phyloP scores from a whole-genome alignment of 345 rosid genomes.

The Eucalyptus guilfoylei region DNA sequence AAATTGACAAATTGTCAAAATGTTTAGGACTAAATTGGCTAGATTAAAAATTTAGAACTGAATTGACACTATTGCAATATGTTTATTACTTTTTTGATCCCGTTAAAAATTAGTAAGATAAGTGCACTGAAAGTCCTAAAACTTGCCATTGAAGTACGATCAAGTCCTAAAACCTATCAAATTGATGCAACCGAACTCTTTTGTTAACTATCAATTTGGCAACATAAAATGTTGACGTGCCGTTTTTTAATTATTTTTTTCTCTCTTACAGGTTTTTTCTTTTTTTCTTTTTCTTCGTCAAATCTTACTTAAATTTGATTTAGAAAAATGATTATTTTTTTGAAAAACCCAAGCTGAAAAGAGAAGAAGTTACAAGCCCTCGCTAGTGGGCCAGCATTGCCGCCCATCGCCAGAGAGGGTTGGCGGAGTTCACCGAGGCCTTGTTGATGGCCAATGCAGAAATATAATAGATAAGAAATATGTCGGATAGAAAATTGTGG shows the following conservation, averaged over 20 bases:
- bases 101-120: not conserved
- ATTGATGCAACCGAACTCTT: too few relatives aligned
- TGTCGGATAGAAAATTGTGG: not conserved
- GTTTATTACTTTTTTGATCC: too few relatives aligned
- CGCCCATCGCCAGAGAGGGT: not conserved
- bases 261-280: not conserved
- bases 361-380: not conserved
- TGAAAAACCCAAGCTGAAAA: not conserved
- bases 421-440: not conserved
- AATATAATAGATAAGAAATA: not conserved
- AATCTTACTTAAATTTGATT: not conserved
- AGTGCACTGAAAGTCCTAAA: accelerated
- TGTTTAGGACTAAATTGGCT: not conserved
- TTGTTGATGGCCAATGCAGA: not conserved
- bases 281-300: too few relatives aligned
- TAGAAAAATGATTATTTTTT: too few relatives aligned
- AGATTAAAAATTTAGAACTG: too few relatives aligned
- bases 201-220: not conserved
- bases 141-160: accelerated
- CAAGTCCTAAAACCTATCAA: accelerated
- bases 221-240: not conserved
- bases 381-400: not conserved
- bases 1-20: accelerated
- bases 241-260: too few relatives aligned
- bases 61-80: too few relatives aligned